Conservation (phyloP, 257 asterid genomes). For the Osmanthus fragrans region DNA sequence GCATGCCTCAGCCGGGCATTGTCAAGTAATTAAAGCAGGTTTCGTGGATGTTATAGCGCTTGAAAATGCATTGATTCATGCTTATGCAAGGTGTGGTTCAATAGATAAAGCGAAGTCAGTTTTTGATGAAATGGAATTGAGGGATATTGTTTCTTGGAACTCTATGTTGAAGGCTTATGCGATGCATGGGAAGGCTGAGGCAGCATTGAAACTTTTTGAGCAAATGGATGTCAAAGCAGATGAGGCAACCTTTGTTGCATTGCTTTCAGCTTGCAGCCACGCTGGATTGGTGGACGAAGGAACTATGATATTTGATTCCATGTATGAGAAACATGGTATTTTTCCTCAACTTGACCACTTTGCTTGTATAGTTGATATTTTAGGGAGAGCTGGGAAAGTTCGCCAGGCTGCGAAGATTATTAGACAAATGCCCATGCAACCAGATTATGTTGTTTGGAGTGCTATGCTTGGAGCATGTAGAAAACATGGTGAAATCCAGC, state of each 20-base stretch:
- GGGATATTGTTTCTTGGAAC: conserved; percentile 77
- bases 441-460: conserved; percentile 88
- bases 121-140: conserved; percentile 49
- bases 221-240: conserved; percentile 65
- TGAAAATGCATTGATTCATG: conserved; percentile 70
- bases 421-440: conserved; percentile 59
- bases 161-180: conserved; percentile 84
- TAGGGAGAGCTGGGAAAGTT: conserved; percentile 72
- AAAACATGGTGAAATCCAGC: conserved; percentile 63
- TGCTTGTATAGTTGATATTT: conserved; percentile 75
- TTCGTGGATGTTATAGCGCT: conserved; percentile 44
- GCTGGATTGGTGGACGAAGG: conserved; percentile 85
- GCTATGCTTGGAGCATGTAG: conserved; percentile 83
- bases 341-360: conserved; percentile 84
- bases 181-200: conserved; percentile 66
- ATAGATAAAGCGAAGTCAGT: conserved; percentile 49
- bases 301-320: conserved; percentile 44
- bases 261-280: conserved; percentile 82
- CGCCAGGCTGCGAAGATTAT: conserved; percentile 58
- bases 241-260: conserved; percentile 65
- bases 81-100: conserved; percentile 79
- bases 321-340: conserved; percentile 55
- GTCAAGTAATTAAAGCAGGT: conserved; percentile 57
- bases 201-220: conserved; percentile 47
- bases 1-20: conserved; percentile 57